phyloP scores from a whole-genome alignment of 441 rosid species.

The Rhodomyrtus psidioides region DNA sequence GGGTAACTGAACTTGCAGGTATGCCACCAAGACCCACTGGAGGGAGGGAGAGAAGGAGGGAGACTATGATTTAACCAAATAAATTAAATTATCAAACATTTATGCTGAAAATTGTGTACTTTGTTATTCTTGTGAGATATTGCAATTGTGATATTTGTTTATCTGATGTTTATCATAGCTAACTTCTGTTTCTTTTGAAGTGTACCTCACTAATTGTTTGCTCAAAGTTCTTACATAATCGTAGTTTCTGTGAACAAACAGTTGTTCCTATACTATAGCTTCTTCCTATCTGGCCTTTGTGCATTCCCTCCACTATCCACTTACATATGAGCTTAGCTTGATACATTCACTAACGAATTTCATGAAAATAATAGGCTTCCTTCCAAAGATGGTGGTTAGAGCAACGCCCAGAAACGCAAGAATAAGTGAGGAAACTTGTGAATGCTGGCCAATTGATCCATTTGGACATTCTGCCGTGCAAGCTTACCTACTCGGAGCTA shows the following conservation, averaged over 20 bases:
- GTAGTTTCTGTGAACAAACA: neutral
- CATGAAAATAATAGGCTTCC: slow-evolving; percentile 43
- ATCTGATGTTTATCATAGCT: neutral
- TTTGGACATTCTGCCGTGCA: slow-evolving; percentile 94
- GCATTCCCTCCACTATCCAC: neutral
- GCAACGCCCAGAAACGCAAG: slow-evolving; percentile 52
- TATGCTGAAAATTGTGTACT: neutral
- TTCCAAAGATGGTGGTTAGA: slow-evolving; percentile 80
- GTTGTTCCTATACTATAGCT: neutral
- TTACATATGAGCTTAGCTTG: neutral
- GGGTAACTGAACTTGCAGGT: neutral
- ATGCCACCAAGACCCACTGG: neutral
- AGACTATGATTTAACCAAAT: neutral
- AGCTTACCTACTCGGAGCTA: slow-evolving; percentile 76
- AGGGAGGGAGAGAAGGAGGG: neutral
- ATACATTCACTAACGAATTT: neutral
- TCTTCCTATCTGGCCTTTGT: neutral
- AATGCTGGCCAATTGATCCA: slow-evolving; percentile 73
- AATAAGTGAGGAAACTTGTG: slow-evolving; percentile 50
- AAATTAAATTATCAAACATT: neutral
- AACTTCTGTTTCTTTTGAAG: neutral
- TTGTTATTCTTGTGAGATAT: neutral
- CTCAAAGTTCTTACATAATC: neutral
- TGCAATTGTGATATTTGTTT: neutral
- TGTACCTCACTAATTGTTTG: neutral